These are phyloP conservation scores for Exophiala lecanii-corni DNA, from an alignment of 2,329 filamentous ascomycete species.

Conservation along the genomic window DNA sequence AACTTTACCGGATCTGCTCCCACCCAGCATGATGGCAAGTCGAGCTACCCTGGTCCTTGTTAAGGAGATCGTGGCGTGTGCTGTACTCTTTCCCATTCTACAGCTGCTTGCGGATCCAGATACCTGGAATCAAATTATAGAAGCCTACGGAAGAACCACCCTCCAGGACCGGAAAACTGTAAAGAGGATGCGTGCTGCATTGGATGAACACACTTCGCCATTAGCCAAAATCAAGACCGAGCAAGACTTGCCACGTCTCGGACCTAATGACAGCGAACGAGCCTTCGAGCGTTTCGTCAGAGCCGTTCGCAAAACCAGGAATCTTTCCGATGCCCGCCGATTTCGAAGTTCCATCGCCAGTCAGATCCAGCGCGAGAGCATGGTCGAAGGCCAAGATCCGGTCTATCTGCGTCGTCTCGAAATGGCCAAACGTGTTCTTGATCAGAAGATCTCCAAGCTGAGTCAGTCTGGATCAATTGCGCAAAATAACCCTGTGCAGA, in stretches of 20 bases:
- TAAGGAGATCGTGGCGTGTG: constrained; percentile 86
- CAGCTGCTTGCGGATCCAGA: constrained; percentile 83
- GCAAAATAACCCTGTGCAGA: constrained; percentile 21
- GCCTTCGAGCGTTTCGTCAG: constrained; percentile 93
- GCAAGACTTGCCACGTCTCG: constrained; percentile 72
- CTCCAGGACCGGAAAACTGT: constrained; percentile 95
- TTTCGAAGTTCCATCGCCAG: constrained; percentile 90
- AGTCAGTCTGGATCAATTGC: constrained; percentile 55
- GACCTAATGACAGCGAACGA: constrained; percentile 77
- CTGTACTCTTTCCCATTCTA: constrained; percentile 78
- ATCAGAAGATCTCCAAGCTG: constrained; percentile 81
- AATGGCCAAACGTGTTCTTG: constrained; percentile 81
- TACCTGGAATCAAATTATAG: constrained; percentile 95
- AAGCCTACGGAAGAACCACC: constrained; percentile 78
- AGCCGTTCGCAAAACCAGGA: constrained; percentile 80
- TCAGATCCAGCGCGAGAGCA: constrained; percentile 79
- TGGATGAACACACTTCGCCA: constrained; percentile 91
- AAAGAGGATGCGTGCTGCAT: constrained; percentile 78
- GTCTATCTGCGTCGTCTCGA: constrained; percentile 85
- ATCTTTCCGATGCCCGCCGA: constrained; percentile 84
- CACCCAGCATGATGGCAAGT: constrained; percentile 69
- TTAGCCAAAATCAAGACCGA: constrained; percentile 61
- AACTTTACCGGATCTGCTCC: constrained; percentile 70
- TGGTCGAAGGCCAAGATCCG: constrained; percentile 72
- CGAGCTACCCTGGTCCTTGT: constrained; percentile 74